Evolutionary conservation across 371 early-diverging fungal species (phyloP), one percentile per base, ranked within the genome.

Genomic region (Catenaria anguillulae): DNA sequence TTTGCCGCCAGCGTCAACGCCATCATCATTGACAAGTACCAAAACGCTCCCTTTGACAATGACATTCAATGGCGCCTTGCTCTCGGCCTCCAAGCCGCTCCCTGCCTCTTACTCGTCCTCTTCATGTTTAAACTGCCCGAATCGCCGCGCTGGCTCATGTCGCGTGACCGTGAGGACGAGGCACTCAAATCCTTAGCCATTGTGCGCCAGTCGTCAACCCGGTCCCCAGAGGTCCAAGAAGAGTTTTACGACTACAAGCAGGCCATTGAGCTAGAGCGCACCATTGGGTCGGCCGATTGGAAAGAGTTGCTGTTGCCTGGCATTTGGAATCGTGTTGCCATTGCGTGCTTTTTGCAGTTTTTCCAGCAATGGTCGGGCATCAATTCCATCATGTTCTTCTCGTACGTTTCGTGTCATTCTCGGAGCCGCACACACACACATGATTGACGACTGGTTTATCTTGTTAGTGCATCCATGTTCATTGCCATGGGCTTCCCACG

Each of bases 121-220:
- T 75, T 85, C 62, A 85, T 85, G 69, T 36, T 80, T 29, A 77
- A 88, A 70, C 83, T 91, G 76, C 95, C 93, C n/a, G 81, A 68
- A 71, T 90, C 92, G 8, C 93, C 93, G 40, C 88, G 93, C 70
- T 95, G 92, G 91, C 72, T 95, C 60, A 77, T 83, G 43, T 80
- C 81, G 63, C 68, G 83, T 61, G 84, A 71, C 52, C 78, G 84
- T 19, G 72, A 79, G 35, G 82, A 82, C 23, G 81, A 84, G 55
- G 90, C 87, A 13, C 67, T 79, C 19, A 58, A 66, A 33, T 80
- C 80, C 8, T 69, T 95, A n/a, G 82, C 88, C 40, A 75, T 80
- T 48, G 71, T 94, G 69, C 80, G 87, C 36, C 77, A 78, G 54
- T 68, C 68, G 33, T 76, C 77, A 34, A 69, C 83, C 61, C 71